phyloP scores from a whole-genome alignment of 441 rosid genomes.

The Manihot esculenta region DNA sequence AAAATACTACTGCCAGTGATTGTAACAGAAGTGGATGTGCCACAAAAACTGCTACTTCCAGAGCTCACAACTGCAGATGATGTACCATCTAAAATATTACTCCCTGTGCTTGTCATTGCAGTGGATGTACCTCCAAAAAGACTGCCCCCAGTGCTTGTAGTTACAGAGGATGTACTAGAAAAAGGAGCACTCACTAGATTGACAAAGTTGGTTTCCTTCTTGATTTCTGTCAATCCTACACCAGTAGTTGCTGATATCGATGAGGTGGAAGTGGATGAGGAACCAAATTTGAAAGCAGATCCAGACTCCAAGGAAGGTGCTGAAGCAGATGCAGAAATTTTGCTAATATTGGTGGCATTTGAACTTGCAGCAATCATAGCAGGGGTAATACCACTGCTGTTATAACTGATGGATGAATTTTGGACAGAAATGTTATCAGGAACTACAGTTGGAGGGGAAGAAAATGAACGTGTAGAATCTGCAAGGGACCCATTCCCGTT shows the following conservation, averaged over 20 bases:
- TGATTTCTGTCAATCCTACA: constrained; percentile 38
- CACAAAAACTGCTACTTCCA: constrained; percentile 29
- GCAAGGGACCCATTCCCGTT: constrained; percentile 50
- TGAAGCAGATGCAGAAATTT: constrained; percentile 21
- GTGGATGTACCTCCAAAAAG: constrained; percentile 37
- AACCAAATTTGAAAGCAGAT: constrained; percentile 44
- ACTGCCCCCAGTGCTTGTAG: constrained; percentile 31
- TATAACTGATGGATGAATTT: constrained; percentile 29
- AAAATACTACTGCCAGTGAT: constrained; percentile 30
- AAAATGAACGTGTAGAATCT: constrained; percentile 32
- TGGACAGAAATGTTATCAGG: constrained; percentile 33
- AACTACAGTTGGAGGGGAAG: constrained; percentile 31
- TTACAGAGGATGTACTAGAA: constrained; percentile 34
- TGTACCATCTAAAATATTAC: constrained; percentile 28
- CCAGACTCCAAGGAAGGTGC: constrained; percentile 25
- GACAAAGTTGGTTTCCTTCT: constrained; percentile 36
- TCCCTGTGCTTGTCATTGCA: constrained; percentile 31
- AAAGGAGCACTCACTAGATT: constrained; percentile 33
- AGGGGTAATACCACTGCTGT: constrained; percentile 22
- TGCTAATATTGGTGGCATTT: constrained; percentile 19
- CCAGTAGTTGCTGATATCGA: constrained; percentile 30
- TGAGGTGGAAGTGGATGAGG: constrained; percentile 37
- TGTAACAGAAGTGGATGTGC: constrained; percentile 33
- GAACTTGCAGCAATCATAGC: constrained; percentile 24
- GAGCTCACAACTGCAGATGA: constrained; percentile 33